These are phyloP conservation scores for Calocera viscosa DNA, from an alignment of 768 basidiomycete species.

Conservation along the genomic window DNA sequence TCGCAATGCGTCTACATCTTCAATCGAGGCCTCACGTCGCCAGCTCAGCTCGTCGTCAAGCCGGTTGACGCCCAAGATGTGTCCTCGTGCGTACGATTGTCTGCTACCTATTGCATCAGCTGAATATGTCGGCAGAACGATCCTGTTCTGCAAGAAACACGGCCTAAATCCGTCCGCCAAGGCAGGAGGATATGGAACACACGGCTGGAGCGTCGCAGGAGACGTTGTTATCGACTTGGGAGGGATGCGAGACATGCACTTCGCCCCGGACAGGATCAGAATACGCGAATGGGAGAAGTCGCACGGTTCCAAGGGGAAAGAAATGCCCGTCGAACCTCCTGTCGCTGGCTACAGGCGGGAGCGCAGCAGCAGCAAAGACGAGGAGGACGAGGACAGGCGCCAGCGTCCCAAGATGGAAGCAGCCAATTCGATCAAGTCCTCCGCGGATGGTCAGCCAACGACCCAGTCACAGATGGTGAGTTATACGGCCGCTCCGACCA, in stretches of 20 bases:
- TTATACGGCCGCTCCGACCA: neutral
- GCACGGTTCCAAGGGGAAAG: conserved; percentile 46
- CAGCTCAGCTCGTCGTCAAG: conserved; percentile 51
- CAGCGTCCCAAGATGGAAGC: neutral
- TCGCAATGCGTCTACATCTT: conserved; percentile 28
- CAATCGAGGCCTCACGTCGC: conserved; percentile 59
- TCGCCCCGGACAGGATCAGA: conserved; percentile 23
- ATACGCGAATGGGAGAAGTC: conserved; percentile 27
- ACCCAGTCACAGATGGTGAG: neutral
- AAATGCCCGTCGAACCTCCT: conserved; percentile 18
- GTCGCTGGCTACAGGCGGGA: conserved; percentile 11
- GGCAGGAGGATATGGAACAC: conserved; percentile 83
- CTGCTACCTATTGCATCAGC: conserved; percentile 2
- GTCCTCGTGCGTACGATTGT: conserved; percentile 40
- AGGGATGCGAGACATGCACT: conserved; percentile 51
- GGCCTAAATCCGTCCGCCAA: conserved; percentile 65
- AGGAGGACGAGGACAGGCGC: neutral
- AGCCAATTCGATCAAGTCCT: conserved; percentile 5
- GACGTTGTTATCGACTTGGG: conserved; percentile 74
- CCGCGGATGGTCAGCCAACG: neutral
- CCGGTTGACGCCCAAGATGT: conserved; percentile 73
- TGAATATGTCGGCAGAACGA: conserved; percentile 33
- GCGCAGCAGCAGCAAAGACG: conserved; percentile 35
- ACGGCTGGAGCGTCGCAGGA: conserved; percentile 78
- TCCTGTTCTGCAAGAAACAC: conserved; percentile 64